Base-by-base conservation (phyloP, 179 eudicot species). In the Silene coronaria region DNA sequence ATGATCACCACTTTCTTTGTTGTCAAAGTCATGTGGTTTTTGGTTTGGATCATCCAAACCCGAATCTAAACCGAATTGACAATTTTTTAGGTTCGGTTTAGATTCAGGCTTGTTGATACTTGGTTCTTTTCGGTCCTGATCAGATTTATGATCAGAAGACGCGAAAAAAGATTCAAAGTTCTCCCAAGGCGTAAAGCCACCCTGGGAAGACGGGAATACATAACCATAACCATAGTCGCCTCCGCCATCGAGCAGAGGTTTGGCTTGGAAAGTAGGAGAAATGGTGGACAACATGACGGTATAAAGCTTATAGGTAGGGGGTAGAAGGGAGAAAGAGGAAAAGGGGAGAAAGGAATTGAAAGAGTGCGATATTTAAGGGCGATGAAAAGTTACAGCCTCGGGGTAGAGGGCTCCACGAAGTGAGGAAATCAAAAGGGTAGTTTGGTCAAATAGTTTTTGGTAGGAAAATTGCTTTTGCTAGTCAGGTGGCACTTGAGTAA, bases 301-400 rank as follows among this genome's bases (percentile, higher is more conserved):
- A 79, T 68, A 78, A 42, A 46, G 81, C 80, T 84, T 69, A 64
- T 58, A 63, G 78, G 81, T 72, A 76, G 79, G 85, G 89, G 85
- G 86, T 72, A 82, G 74, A 65, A 84, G 78, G 80, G 67, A 79
- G 83, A 76, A 76, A 85, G 87, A 62, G 96, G 88, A 87, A 92
- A 92, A 81, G 96, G 97, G 97, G 87, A 91, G 94, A 74, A 81
- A 83, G 77, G 90, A 78, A 75, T 60, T 81, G 86, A 68, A 55
- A 66, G 93, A 76, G 86, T 27, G 64, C 17, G 81, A 83, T 86
- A 92, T 92, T 92, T 92, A 92, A 73, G 36, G 84, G 62, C 71
- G 48, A 61, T 12, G 3, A 42, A 30, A 48, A 75, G 48, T 19
- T 23, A 73, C 30, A 51, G 10, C 48, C 46, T 64, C 19, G 0